These are phyloP conservation scores for Talaromyces sp. DNA, from an alignment of 2,329 filamentous ascomycete species.

Conservation along the genomic window DNA sequence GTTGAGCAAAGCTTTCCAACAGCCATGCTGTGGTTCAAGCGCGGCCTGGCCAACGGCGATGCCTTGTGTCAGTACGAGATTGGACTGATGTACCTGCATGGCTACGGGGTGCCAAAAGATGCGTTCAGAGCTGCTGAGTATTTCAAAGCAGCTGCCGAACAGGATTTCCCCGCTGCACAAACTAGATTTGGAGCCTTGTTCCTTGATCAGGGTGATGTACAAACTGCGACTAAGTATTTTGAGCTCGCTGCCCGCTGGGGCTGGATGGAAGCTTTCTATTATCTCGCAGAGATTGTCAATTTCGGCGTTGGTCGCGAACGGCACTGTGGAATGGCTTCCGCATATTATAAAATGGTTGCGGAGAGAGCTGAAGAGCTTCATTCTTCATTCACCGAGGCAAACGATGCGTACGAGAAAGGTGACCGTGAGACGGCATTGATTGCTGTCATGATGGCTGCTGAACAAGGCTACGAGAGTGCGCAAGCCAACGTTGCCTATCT, in stretches of 20 bases:
- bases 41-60: slow-evolving; percentile 72
- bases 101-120: slow-evolving; percentile 69
- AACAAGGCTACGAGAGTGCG: slow-evolving; percentile 85
- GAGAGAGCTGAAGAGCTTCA: slow-evolving; percentile 70
- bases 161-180: slow-evolving; percentile 75
- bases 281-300: slow-evolving; percentile 81
- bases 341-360: slow-evolving; percentile 78
- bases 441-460: slow-evolving; percentile 79
- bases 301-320: slow-evolving; percentile 76
- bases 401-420: slow-evolving; percentile 73
- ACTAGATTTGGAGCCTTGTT: slow-evolving; percentile 80
- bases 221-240: slow-evolving; percentile 78
- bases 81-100: slow-evolving; percentile 78
- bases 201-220: slow-evolving; percentile 82
- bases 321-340: slow-evolving; percentile 71
- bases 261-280: slow-evolving; percentile 87
- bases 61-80: slow-evolving; percentile 80
- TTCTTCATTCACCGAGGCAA: slow-evolving; percentile 78
- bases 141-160: slow-evolving; percentile 75
- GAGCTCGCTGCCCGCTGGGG: slow-evolving; percentile 79
- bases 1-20: slow-evolving; percentile 73
- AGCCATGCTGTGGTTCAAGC: slow-evolving; percentile 78
- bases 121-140: slow-evolving; percentile 68
- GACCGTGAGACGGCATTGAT: slow-evolving; percentile 78
- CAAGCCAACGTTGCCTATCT: slow-evolving; percentile 89